Percentiles rank a stretch among this genome's conserved stretches.
These are phyloP conservation scores for Dichotomocladium elegans DNA, from an alignment of 371 early-diverging fungal species.

Conservation along the genomic window DNA sequence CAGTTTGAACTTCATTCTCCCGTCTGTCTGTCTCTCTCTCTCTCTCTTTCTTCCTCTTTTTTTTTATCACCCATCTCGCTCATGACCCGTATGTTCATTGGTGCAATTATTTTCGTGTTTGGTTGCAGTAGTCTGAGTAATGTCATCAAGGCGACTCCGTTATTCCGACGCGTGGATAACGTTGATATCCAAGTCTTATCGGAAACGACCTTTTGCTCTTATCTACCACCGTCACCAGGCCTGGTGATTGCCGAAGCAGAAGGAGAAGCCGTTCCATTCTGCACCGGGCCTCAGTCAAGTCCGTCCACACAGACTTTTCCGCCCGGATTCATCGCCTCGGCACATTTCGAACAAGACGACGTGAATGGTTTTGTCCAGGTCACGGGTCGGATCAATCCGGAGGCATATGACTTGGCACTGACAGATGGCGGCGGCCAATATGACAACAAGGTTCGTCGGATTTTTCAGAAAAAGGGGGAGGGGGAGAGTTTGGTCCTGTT, in stretches of 20 bases:
- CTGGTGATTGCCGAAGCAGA: slow-evolving; percentile 33
- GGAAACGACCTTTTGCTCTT: slow-evolving; percentile 30
- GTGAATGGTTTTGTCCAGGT: slow-evolving; percentile 39
- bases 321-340: slow-evolving; percentile 36
- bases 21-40: no score
- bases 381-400: slow-evolving; percentile 43
- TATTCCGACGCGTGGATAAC: not conserved
- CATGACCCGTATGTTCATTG: no score
- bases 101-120: no score
- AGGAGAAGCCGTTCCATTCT: slow-evolving; percentile 27
- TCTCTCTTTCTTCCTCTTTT: not conserved
- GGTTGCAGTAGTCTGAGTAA: no score
- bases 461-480: no score
- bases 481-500: no score
- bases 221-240: slow-evolving; percentile 37
- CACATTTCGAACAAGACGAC: slow-evolving; percentile 24
- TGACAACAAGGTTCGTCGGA: slow-evolving; percentile 12
- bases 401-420: slow-evolving; percentile 24
- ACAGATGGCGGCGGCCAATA: slow-evolving; percentile 49
- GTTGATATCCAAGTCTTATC: slow-evolving; percentile 18
- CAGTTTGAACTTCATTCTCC: no score
- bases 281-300: slow-evolving; percentile 16
- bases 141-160: not conserved
- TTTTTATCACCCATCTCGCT: no score
- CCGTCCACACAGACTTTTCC: slow-evolving; percentile 27